phyloP scores from a whole-genome alignment of 768 basidiomycete genomes.

The Mycena metata region DNA sequence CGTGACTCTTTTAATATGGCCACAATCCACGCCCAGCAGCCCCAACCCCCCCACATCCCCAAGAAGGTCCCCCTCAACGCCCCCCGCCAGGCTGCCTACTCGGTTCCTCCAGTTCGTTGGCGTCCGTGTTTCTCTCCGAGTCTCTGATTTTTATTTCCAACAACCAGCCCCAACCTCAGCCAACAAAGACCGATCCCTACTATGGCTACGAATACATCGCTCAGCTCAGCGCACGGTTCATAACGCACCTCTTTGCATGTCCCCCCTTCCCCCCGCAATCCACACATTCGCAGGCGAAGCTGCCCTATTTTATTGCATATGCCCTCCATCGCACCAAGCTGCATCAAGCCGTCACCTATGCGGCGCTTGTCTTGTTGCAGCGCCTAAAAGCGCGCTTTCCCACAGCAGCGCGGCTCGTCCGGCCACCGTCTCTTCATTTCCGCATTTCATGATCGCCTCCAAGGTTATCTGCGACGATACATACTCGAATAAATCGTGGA shows the following conservation, averaged over 20 bases:
- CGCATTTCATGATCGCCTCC: conserved; percentile 92
- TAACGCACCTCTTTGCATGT: conserved; percentile 88
- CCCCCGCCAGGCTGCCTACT: conserved; percentile 28
- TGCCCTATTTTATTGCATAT: conserved; percentile 89
- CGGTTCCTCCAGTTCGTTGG: conserved; percentile 39
- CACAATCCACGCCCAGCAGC: conserved; percentile 33
- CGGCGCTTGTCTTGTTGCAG: conserved; percentile 76
- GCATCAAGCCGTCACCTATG: conserved; percentile 76
- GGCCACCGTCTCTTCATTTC: conserved; percentile 93
- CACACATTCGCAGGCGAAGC: conserved; percentile 67
- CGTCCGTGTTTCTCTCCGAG: background rate
- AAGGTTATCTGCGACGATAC: conserved; percentile 97
- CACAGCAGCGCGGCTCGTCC: conserved; percentile 88
- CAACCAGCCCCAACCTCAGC: conserved; percentile 44
- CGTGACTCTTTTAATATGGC: conserved; percentile 36
- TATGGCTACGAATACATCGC: conserved; percentile 86
- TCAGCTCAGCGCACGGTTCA: conserved; percentile 80
- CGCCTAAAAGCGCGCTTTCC: conserved; percentile 94
- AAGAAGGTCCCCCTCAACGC: conserved; percentile 37
- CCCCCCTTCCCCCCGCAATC: conserved; percentile 81
- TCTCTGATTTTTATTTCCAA: conserved; percentile 26
- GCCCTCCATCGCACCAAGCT: conserved; percentile 88
- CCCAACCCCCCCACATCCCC: conserved; percentile 17
- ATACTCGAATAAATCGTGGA: conserved; percentile 94
- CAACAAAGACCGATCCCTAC: conserved; percentile 63